These are phyloP conservation scores for Oryza australiensis DNA, from an alignment of 176 grass and related monocot species.

Conservation along the genomic window DNA sequence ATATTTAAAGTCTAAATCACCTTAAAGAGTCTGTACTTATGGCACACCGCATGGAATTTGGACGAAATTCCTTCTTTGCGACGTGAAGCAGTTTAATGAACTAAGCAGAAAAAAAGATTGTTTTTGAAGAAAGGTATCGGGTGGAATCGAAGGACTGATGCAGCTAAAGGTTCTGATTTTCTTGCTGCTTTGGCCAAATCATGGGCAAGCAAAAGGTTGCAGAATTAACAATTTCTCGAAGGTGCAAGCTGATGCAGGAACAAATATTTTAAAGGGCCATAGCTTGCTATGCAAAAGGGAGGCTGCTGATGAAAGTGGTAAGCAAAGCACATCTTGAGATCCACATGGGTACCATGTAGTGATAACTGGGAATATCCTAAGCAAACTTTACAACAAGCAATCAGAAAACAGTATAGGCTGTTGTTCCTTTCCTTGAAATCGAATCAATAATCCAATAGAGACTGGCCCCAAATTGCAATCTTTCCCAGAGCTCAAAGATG, in stretches of 20 bases:
- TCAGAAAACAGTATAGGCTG: not conserved
- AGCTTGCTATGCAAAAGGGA: constrained; percentile 36
- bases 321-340: constrained; percentile 47
- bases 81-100: constrained; percentile 41
- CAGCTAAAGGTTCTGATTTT: constrained; percentile 27
- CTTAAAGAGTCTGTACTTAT: constrained; percentile 9
- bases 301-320: constrained; percentile 25
- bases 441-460: not conserved
- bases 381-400: constrained; percentile 30
- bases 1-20: constrained; percentile 17
- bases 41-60: not conserved
- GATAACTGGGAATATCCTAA: constrained; percentile 51
- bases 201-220: constrained; percentile 42
- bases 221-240: constrained; percentile 47
- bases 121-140: constrained; percentile 50
- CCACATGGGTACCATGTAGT: constrained; percentile 32
- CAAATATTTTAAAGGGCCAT: constrained; percentile 31
- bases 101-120: constrained; percentile 18
- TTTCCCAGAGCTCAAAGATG: not conserved
- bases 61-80: not conserved
- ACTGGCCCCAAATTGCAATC: not conserved
- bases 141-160: constrained; percentile 29
- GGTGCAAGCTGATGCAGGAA: constrained; percentile 23
- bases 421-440: not conserved
- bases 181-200: constrained; percentile 42